Percentiles rank a stretch among this genome's conserved stretches.
These are phyloP conservation scores for Colletotrichum sp. DNA, from an alignment of 2,329 filamentous ascomycete genomes.

Conservation along the genomic window DNA sequence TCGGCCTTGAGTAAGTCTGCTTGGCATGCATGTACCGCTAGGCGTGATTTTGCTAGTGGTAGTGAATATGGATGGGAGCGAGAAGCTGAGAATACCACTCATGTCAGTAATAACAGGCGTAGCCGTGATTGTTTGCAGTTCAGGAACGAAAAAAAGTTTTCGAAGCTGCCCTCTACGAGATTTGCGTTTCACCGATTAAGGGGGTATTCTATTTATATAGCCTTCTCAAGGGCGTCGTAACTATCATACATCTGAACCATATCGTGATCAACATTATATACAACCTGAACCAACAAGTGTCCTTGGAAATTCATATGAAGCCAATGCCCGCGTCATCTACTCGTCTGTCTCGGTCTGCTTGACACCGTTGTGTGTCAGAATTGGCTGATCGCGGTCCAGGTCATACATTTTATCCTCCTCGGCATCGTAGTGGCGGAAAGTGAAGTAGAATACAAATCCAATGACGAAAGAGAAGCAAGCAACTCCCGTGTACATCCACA, in stretches of 20 bases:
- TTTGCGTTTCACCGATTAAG: background rate
- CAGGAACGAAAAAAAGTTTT: background rate
- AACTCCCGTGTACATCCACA: conserved; percentile 71
- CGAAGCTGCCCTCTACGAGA: background rate
- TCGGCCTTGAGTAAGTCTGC: too few relatives aligned
- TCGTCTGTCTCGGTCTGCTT: background rate
- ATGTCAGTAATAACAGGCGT: too few relatives aligned
- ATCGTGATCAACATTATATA: background rate
- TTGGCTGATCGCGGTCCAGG: conserved; percentile 38
- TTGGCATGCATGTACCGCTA: too few relatives aligned
- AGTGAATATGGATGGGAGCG: too few relatives aligned
- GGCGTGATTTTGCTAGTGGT: fast-evolving
- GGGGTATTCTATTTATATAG: background rate
- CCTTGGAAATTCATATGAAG: background rate
- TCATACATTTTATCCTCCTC: conserved; percentile 44
- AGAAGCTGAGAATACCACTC: too few relatives aligned
- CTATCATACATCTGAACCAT: background rate
- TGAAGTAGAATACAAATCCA: conserved; percentile 57
- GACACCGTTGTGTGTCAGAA: conserved; percentile 20
- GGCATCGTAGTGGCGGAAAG: conserved; percentile 42
- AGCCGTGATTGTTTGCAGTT: background rate
- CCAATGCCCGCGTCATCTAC: background rate
- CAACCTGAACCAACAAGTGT: background rate
- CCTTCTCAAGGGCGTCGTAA: background rate
- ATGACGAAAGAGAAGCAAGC: conserved; percentile 51